Base-by-base conservation (phyloP, 1,284 basidiomycete genomes). In the Chiua sp. region DNA sequence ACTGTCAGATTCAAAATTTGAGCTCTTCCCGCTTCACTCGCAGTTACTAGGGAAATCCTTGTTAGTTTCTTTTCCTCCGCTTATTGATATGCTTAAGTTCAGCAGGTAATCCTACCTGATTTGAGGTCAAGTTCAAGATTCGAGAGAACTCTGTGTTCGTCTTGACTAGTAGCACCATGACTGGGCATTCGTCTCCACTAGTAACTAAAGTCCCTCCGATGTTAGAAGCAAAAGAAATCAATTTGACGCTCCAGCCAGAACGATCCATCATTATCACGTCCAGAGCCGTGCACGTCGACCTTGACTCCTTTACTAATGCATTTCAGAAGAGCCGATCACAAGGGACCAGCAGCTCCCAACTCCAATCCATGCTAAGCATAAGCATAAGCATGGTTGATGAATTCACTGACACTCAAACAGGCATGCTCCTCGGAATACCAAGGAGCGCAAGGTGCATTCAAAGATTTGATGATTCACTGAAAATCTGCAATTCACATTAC, bases 91-190 rank as follows among this genome's bases (percentile, higher is more conserved):
- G 83, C 82, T 85, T 84, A 85, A 84, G 81, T 85, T 84, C 82
- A 84, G 83, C 79, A 79, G 82, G 82, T 84, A 83, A 77, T 82
- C 83, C 81, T 82, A 79, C 80, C 64, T 82, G 81, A 84, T 83
- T 82, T 83, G 82, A 84, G 82, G 80, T 83, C 81, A 82, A 79
- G 77, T 71, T 81, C 81, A 7, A 7, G 13, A 33, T 32, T 32
- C 30, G 30, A 32, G 10, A 10, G 10, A 4, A 6, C 30, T 32
- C 30, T 6, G 30, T 32, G 30, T 32, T 32, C 30, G 30, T 32
- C 30, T 32, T 10, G 78, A 80, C 82, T 82, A 33, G 13, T 33
- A 33, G 33, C 11, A 32, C 10, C 30, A 32, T 32, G 30, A 10
- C 4, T 32, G 11, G 10, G 33, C 11, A 12, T 33, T 33, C 33